Evolutionary conservation across 2,329 filamentous ascomycete species (phyloP), one percentile per base, ranked within the genome.

Genomic region (Clarireedia homoeocarpa): DNA sequence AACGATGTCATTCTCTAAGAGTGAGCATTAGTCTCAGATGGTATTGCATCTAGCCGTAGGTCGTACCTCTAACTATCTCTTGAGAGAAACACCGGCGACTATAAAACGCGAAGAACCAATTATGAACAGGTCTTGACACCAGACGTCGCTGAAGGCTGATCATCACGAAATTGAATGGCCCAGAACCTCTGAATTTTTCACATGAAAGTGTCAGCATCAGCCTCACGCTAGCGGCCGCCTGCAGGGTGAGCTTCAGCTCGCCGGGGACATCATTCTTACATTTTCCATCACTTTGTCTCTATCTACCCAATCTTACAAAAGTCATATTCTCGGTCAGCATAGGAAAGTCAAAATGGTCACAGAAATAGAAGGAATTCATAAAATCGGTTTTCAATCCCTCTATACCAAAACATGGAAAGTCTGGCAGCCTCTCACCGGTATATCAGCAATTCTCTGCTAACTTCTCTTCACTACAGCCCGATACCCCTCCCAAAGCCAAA

Each of bases 401-500:
- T 70, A 66, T 48, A 69, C 66, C 27, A 69, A 69, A 55, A 64
- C 63, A 26, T 70, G 68, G 68, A 63, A 59, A 44, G 68, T 69
- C 12, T 15, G 60, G 62, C 20, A 20, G 39, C 47, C 45, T 36
- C 14, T 26, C 30, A 17, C 26, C 24, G 26, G 23, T 26, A 1
- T n/a, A 23, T 24, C 44, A 15, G 7, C 23, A 15, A 14, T 26
- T 23, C 23, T 23, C 6, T 10, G 45, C n/a, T 12, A 30, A 34
- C 10, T 51, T 36, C 17, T 15, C 24, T 47, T 4, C 26, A 49
- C 10, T 26, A 5, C 53, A 70, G 67, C 65, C 67, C 6, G 63
- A 66, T 38, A 59, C 47, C 14, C 56, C 63, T 2, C 55, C 65
- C 55, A 81, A 79, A 65, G 91, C 91, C 38, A 87, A 88, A 63